These are phyloP conservation scores for Colletotrichum phormii DNA, from an alignment of 2,329 filamentous ascomycete genomes.

Conservation along the genomic window DNA sequence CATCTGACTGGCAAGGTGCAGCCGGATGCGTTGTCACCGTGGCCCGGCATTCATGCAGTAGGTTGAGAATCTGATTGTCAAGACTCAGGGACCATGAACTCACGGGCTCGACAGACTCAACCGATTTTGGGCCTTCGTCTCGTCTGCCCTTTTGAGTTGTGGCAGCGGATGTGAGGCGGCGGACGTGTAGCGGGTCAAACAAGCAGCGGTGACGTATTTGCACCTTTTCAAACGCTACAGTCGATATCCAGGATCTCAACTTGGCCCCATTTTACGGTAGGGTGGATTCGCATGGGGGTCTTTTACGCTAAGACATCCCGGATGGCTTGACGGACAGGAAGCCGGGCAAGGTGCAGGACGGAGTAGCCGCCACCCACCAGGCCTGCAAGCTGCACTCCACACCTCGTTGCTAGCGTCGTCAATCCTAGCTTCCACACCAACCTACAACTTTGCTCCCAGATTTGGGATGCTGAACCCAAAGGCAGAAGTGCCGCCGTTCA, in stretches of 20 bases:
- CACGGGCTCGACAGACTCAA: neutral
- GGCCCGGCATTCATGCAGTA: constrained; percentile 4
- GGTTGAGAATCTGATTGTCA: neutral
- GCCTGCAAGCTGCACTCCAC: constrained; percentile 17
- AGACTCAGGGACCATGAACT: neutral
- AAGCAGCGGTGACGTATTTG: constrained; percentile 1
- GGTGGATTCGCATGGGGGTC: constrained; percentile 17
- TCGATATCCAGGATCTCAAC: neutral
- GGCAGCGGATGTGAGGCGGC: neutral
- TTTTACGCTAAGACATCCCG: constrained; percentile 5
- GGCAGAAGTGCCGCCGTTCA: no score
- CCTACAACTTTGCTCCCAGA: neutral
- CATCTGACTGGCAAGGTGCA: neutral
- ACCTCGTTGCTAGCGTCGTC: constrained; percentile 5
- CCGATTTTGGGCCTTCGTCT: neutral
- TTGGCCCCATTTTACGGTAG: constrained; percentile 21
- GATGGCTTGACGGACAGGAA: neutral
- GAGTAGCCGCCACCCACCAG: constrained; percentile 26
- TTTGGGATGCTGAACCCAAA: neutral
- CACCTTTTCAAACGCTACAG: constrained; percentile 24
- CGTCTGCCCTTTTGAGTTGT: constrained; percentile 6
- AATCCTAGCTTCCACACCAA: constrained; percentile 8
- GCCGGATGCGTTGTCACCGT: neutral
- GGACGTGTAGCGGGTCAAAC: neutral
- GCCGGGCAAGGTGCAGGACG: constrained; percentile 12